phyloP scores from a whole-genome alignment of 78 protist species.

The Dictyostelium intermedium region DNA sequence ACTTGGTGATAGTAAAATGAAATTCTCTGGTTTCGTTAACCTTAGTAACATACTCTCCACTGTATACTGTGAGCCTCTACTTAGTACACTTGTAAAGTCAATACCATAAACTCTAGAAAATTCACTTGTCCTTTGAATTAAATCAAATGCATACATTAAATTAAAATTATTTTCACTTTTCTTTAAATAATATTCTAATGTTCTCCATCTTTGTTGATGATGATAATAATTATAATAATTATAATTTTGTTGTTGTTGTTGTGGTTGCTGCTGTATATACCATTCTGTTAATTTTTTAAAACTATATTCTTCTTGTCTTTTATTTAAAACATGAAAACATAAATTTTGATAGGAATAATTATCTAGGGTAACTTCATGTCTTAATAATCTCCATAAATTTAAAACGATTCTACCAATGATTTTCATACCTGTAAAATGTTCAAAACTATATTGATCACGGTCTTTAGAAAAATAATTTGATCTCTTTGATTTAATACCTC shows the following conservation, averaged over 20 bases:
- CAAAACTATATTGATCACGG: conserved; percentile 62
- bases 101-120: conserved; percentile 95
- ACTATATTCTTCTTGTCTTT: conserved; percentile 46
- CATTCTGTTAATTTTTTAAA: conserved; percentile 55
- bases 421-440: conserved; percentile 56
- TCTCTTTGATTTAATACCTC: background rate
- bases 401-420: conserved; percentile 89
- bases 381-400: conserved; percentile 92
- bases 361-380: conserved; percentile 85
- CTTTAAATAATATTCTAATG: conserved; percentile 16
- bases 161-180: background rate
- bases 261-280: background rate
- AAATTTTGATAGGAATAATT: conserved; percentile 77
- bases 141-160: conserved; percentile 75
- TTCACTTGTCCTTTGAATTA: conserved; percentile 92
- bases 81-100: conserved; percentile 86
- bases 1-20: conserved; percentile 85
- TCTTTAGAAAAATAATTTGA: conserved; percentile 41
- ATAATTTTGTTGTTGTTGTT: background rate
- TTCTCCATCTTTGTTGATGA: conserved; percentile 11
- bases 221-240: too few species aligned
- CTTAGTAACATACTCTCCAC: conserved; percentile 95
- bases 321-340: conserved; percentile 52
- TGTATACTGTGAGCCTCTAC: conserved; percentile 95
- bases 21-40: conserved; percentile 86